phyloP scores from a whole-genome alignment of 805 yeast genomes.

The Saccharomycopsis sp. region DNA sequence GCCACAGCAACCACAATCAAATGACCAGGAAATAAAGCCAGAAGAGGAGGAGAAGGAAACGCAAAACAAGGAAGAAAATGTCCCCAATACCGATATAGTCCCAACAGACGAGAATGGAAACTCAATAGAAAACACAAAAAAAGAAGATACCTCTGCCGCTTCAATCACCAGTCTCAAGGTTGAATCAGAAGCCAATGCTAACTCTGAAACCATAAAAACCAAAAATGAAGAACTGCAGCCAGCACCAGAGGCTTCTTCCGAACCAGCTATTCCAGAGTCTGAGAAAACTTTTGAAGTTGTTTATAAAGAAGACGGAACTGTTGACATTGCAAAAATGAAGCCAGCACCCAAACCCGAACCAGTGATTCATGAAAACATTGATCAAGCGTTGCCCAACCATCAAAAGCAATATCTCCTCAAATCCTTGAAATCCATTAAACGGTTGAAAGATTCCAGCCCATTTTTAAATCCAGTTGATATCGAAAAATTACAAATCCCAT shows the following conservation, averaged over 20 bases:
- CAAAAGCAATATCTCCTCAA: conserved; percentile 74
- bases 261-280: neutral
- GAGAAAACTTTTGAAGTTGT: conserved; percentile 1
- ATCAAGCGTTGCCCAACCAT: conserved; percentile 65
- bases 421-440: conserved; percentile 74
- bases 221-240: neutral
- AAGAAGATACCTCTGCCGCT: neutral
- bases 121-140: neutral
- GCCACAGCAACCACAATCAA: too few species aligned
- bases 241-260: neutral
- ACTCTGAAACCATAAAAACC: neutral
- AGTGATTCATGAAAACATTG: conserved; percentile 60
- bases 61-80: too few species aligned
- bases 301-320: conserved; percentile 8
- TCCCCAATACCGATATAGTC: too few species aligned
- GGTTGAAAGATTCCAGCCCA: conserved; percentile 88
- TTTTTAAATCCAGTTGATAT: conserved; percentile 86
- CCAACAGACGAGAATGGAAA: neutral
- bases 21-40: too few species aligned
- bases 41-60: too few species aligned
- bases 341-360: conserved; percentile 83
- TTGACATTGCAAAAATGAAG: conserved; percentile 23
- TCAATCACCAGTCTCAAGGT: too few species aligned
- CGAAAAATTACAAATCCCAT: conserved; percentile 80
- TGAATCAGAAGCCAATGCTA: too few species aligned